Base-by-base conservation (phyloP, 2,329 filamentous ascomycete species). In the Alternaria arborescens region DNA sequence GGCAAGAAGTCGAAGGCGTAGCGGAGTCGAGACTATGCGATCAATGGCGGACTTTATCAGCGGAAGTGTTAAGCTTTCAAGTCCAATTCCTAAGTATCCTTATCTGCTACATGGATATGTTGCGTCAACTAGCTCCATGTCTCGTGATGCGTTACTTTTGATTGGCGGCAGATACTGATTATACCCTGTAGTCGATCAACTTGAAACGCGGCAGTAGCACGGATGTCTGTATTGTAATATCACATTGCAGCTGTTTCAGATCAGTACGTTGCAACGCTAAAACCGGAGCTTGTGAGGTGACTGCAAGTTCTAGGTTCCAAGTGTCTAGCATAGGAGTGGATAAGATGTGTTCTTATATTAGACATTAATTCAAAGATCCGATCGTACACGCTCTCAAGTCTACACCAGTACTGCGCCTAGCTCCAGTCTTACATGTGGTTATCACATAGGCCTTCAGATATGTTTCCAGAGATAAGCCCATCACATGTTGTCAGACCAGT, bases 1-100 rank as follows among this genome's bases (percentile, higher is more conserved):
- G 72, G 71, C 4, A 52, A 61, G 38, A 53, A 48, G 54, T 48
- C 24, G 11, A 68, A 46, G 18, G 32, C 43, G 10, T 48, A 30
- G 16, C 8, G 24, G 14, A 16, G 11, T 52, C 24, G 5, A 16
- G 26, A 11, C 22, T 20, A n/a, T 12, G 32, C 34, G 14, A 20
- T 47, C 20, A 12, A 12, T 5, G 32, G 16, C 7, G 34, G 14
- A 22, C 46, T 10, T 32, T 10, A 48, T 18, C 10, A 8, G 30
- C 8, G 4, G 46, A 22, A 14, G 30, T 8, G 18, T 32, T 34
- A 7, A 34, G 12, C 6, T 22, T 22, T 34, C 18, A 34, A 14
- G 22, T 34, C 12, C 7, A 48, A 26, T 26, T 26, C 24, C 1
- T 26, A 26, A 6, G 8, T n/a, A 8, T 34, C 14, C 28, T 7